These are phyloP conservation scores for Mycena haematopus DNA, from an alignment of 768 basidiomycete species.

Conservation along the genomic window DNA sequence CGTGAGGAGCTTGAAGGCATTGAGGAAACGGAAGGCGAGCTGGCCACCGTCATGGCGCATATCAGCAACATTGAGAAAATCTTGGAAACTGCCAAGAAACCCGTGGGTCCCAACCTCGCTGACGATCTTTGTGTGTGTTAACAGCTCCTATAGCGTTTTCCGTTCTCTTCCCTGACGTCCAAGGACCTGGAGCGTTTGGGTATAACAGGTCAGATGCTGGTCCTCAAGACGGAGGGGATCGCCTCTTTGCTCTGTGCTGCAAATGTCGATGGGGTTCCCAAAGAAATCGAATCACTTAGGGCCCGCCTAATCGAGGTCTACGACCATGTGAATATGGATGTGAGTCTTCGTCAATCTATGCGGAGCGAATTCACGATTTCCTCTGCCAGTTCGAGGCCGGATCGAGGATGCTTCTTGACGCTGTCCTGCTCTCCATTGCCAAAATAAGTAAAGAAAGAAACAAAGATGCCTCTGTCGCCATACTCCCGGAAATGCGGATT, in stretches of 20 bases:
- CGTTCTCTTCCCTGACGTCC: neutral
- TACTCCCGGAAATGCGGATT: slow-evolving; percentile 3
- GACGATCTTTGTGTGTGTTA: neutral
- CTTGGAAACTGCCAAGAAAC: neutral
- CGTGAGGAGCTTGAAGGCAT: neutral
- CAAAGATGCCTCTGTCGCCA: neutral
- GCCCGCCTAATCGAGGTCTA: neutral
- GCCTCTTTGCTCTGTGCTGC: neutral
- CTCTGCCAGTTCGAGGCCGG: neutral
- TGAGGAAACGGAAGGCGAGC: neutral
- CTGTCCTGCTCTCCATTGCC: neutral
- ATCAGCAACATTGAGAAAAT: neutral
- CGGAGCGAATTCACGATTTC: neutral
- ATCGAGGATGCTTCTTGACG: neutral
- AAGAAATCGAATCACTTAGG: neutral
- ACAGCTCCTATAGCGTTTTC: neutral
- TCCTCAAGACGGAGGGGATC: neutral
- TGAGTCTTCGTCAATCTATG: neutral
- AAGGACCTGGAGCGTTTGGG: neutral
- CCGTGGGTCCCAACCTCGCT: neutral
- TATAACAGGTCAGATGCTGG: neutral
- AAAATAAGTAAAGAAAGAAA: neutral
- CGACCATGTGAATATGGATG: neutral
- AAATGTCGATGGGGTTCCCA: neutral
- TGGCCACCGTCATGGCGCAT: neutral